Evolutionary conservation across 2,329 filamentous ascomycete genomes (phyloP).

Genomic region (Colletotrichum sp.): DNA sequence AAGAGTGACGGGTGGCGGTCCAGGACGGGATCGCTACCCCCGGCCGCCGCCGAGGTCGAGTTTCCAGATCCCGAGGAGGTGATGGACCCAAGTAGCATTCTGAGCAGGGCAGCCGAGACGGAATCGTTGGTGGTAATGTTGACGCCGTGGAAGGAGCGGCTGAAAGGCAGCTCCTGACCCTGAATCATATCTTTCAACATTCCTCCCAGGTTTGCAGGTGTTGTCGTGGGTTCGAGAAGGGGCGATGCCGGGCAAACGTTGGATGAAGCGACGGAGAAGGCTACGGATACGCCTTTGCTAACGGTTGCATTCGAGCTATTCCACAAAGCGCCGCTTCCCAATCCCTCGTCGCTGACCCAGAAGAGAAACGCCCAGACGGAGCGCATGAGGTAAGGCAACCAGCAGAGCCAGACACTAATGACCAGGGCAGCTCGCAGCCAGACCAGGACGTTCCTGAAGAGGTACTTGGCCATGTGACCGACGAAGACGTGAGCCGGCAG

Average conservation of each 20-base stretch:
- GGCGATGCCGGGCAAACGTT: constrained; percentile 39
- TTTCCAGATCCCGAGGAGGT: constrained; percentile 24
- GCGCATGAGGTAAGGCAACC: constrained; percentile 89
- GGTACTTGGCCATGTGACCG: constrained; percentile 77
- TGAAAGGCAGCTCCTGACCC: constrained; percentile 31
- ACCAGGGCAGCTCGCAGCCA: constrained; percentile 84
- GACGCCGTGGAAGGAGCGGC: constrained; percentile 29
- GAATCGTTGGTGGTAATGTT: constrained; percentile 37
- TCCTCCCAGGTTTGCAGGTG: constrained; percentile 30
- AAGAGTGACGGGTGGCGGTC: constrained; percentile 50
- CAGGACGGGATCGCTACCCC: constrained; percentile 17
- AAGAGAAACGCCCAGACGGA: constrained; percentile 93
- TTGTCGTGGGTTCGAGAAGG: constrained; percentile 33
- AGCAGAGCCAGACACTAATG: constrained; percentile 83
- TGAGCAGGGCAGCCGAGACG: constrained; percentile 35
- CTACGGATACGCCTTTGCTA: constrained; percentile 10
- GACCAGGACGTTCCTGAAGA: constrained; percentile 72
- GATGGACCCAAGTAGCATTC: constrained; percentile 30
- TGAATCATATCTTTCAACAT: constrained; percentile 37
- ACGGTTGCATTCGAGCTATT: constrained; percentile 16
- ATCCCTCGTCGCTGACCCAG: constrained; percentile 86
- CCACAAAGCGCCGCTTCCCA: constrained; percentile 41
- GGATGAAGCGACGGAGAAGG: constrained; percentile 25
- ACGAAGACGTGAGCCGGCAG: constrained; percentile 84
- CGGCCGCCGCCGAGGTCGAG: background rate